These are phyloP conservation scores for Fusarium fujikuroi DNA, from an alignment of 2,329 filamentous ascomycete species.

Conservation along the genomic window DNA sequence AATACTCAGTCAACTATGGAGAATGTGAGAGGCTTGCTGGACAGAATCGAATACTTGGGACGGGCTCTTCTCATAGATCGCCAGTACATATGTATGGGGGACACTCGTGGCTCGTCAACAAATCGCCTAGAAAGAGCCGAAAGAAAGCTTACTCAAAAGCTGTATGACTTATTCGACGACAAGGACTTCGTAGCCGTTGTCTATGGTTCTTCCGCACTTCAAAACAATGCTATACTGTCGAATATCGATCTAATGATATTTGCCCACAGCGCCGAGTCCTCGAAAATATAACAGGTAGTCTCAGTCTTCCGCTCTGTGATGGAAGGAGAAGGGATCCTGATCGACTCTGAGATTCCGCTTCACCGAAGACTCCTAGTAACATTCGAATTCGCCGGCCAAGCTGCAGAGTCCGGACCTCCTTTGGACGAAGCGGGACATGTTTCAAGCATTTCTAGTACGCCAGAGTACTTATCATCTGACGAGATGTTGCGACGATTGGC, in stretches of 20 bases:
- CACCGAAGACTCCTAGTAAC: not conserved
- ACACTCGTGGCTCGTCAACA: not conserved
- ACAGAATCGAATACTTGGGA: not conserved
- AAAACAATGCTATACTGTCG: not conserved
- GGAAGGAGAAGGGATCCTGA: not conserved
- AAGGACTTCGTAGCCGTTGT: not conserved
- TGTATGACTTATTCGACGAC: not conserved
- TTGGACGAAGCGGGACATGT: not conserved
- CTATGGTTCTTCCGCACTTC: not conserved
- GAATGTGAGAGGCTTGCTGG: not conserved
- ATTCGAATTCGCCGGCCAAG: not conserved
- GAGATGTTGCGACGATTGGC: not conserved
- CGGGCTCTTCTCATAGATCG: not conserved
- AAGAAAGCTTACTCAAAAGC: not conserved
- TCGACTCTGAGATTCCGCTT: not conserved
- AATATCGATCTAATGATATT: not conserved
- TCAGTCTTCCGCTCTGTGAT: not conserved
- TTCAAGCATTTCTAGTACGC: not conserved
- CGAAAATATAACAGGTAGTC: not conserved
- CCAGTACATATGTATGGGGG: not conserved
- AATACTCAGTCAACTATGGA: not conserved
- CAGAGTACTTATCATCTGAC: not conserved
- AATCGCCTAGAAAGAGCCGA: not conserved
- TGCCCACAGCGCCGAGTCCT: not conserved
- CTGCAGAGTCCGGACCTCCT: not conserved